Percentiles rank a stretch among this genome's conserved stretches.
phyloP scores from a whole-genome alignment of 352 stramenopile genomes.

The Stramenopiles sp. region DNA sequence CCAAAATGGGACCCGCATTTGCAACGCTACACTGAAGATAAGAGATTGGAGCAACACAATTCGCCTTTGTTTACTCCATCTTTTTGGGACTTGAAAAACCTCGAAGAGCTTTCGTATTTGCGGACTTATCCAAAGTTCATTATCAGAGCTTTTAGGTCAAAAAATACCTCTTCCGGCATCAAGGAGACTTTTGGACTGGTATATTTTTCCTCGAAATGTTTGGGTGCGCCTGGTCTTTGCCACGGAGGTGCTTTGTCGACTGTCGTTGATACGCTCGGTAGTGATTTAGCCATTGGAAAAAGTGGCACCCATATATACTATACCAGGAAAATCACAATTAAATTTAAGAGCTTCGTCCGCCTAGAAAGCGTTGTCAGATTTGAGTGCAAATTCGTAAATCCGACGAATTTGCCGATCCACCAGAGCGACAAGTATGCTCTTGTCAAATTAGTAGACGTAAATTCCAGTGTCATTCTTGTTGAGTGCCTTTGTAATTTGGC shows the following conservation, averaged over 20 bases:
- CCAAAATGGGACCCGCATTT: background rate
- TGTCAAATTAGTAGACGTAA: background rate
- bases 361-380: background rate
- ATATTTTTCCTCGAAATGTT: background rate
- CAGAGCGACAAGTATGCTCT: background rate
- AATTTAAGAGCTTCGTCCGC: background rate
- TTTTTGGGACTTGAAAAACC: background rate
- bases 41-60: background rate
- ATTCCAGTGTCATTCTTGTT: background rate
- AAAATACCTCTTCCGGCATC: background rate
- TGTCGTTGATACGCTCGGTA: background rate
- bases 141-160: background rate
- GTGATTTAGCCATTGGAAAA: background rate
- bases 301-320: background rate
- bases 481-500: background rate
- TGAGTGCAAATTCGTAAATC: background rate
- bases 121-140: background rate
- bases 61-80: background rate
- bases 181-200: background rate
- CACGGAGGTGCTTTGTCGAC: background rate
- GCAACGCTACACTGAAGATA: background rate
- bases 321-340: background rate
- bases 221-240: background rate
- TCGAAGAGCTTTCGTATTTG: background rate
- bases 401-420: background rate